Base-by-base conservation (phyloP, 768 basidiomycete species). In the Naganishia vishniacii region DNA sequence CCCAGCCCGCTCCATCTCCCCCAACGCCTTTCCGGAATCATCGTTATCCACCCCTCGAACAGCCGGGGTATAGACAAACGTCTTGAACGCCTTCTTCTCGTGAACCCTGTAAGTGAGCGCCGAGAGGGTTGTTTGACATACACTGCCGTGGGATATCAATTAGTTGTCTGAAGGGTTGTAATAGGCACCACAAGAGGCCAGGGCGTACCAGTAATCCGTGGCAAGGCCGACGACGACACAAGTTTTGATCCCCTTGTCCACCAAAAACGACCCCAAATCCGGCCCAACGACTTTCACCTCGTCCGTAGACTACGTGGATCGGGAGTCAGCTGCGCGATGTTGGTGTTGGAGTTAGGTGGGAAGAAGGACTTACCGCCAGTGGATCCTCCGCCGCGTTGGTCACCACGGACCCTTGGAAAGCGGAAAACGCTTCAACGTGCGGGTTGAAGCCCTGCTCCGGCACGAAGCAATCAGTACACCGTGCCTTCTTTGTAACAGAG, bases 381-480 rank as follows among this genome's bases (percentile, higher is more conserved):
- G 59, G 59, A 31, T 45, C 29, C 2, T 15, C 9, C 5, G n/a
- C n/a, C n/a, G 28, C 40, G 13, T 40, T 18, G 9, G 48, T 41
- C 15, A 63, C 37, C 31, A 63, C 41, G 13, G 29, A 25, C 8
- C 62, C 62, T 18, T 46, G 26, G 40, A 63, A 63, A 18, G 62
- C 62, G 4, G 62, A 63, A 34, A 63, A 63, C 1, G 62, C 62
- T 41, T 63, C 62, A 15, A n/a, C 7, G 23, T 62, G 8, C 48
- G 26, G 26, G 13, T 41, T 78, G 4, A 73, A 79, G 42, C 87
- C 88, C 79, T 79, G 59, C n/a, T 16, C 15, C 56, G 7, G n/a
- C n/a, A n/a, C n/a, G n/a, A n/a, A n/a, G n/a, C n/a, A n/a, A n/a
- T n/a, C n/a, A n/a, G n/a, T n/a, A n/a, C n/a, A n/a, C n/a, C n/a